Percentiles rank a stretch among this genome's conserved stretches.
Evolutionary conservation across 345 rosid genomes (phyloP).

Genomic region (Dovyalis caffra): DNA sequence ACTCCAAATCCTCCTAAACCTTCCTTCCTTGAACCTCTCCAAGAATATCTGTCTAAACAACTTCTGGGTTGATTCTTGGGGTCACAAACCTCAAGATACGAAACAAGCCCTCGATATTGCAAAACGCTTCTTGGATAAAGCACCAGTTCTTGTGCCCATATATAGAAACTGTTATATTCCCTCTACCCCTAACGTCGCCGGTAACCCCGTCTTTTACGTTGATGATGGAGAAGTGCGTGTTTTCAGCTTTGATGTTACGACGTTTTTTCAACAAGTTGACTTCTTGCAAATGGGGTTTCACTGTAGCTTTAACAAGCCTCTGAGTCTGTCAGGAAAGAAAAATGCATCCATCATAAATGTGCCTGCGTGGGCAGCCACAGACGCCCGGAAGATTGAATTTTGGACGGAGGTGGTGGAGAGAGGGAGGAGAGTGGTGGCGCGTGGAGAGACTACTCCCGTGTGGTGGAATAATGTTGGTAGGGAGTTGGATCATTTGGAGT

Average conservation of each 20-base stretch:
- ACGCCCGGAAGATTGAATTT: slow-evolving; percentile 47
- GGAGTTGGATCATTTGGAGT: not conserved
- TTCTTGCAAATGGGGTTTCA: slow-evolving; percentile 21
- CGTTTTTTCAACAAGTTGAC: slow-evolving; percentile 54
- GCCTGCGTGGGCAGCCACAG: slow-evolving; percentile 63
- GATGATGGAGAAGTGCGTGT: slow-evolving; percentile 48
- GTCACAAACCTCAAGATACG: slow-evolving; percentile 37
- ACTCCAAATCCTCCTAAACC: slow-evolving; percentile 48
- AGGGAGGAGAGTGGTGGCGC: slow-evolving; percentile 40
- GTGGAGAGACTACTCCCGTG: slow-evolving; percentile 28
- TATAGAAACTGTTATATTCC: slow-evolving; percentile 64
- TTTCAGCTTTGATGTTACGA: slow-evolving; percentile 56
- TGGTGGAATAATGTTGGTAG: slow-evolving; percentile 49
- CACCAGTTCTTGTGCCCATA: slow-evolving; percentile 70
- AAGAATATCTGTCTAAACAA: slow-evolving; percentile 41
- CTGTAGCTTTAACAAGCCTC: no score
- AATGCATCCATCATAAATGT: slow-evolving; percentile 11
- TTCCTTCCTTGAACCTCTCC: slow-evolving; percentile 49
- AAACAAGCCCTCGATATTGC: slow-evolving; percentile 32
- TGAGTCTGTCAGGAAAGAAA: not conserved
- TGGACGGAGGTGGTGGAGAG: slow-evolving; percentile 81
- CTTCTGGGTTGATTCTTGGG: slow-evolving; percentile 85
- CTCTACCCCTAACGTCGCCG: slow-evolving; percentile 49
- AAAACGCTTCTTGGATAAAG: slow-evolving; percentile 21
- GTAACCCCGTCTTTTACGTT: slow-evolving; percentile 69